phyloP scores from a whole-genome alignment of 352 stramenopile genomes.

The Globisporangium carolinianum region DNA sequence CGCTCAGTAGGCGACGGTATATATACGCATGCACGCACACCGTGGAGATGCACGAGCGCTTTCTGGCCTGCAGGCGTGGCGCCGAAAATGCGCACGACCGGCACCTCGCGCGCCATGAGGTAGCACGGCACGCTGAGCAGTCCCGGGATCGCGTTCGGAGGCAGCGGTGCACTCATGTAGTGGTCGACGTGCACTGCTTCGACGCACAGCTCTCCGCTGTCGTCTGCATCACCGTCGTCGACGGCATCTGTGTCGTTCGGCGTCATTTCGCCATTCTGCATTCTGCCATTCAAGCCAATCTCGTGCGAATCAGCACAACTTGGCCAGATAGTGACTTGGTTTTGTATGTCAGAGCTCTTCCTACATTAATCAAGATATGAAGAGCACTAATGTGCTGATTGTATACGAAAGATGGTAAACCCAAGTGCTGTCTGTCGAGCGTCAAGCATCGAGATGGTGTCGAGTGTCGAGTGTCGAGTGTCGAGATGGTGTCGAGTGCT shows the following conservation, averaged over 20 bases:
- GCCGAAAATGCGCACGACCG: slow-evolving; percentile 87
- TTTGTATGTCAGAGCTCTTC: too few species aligned
- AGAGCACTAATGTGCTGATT: too few species aligned
- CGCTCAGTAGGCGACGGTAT: neutral
- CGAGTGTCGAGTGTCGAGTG: too few species aligned
- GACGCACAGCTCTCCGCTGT: slow-evolving; percentile 38
- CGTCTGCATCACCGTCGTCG: slow-evolving; percentile 12
- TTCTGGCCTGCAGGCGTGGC: slow-evolving; percentile 88
- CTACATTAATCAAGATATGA: too few species aligned
- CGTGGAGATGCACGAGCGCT: slow-evolving; percentile 85
- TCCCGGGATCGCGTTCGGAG: slow-evolving; percentile 26
- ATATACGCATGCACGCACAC: slow-evolving; percentile 24
- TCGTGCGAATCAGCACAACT: too few species aligned
- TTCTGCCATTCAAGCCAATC: too few species aligned
- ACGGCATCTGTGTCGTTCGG: neutral
- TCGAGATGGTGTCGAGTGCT: too few species aligned
- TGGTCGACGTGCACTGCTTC: slow-evolving; percentile 80
- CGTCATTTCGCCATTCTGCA: neutral
- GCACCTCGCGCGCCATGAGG: slow-evolving; percentile 53
- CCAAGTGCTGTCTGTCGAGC: too few species aligned
- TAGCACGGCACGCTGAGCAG: slow-evolving; percentile 65
- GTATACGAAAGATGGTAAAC: too few species aligned
- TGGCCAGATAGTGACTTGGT: too few species aligned
- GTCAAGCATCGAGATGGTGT: too few species aligned
- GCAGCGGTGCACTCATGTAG: slow-evolving; percentile 69